Evolutionary conservation across 768 basidiomycete genomes (phyloP).

Genomic region (Suillus variegatus): DNA sequence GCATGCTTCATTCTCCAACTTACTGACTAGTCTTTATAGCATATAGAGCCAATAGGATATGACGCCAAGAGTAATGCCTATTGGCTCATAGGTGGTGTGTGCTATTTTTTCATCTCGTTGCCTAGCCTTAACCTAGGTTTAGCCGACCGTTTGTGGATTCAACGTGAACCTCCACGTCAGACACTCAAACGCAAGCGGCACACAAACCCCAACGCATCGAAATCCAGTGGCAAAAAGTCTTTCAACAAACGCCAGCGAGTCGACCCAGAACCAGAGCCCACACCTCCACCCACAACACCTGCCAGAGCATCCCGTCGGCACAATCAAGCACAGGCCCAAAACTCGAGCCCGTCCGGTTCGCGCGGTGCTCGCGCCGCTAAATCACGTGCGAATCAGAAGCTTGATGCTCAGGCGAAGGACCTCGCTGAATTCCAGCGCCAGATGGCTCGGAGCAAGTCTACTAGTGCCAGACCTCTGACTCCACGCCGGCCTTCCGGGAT

Average conservation of each 20-base stretch:
- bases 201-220: slow-evolving; percentile 30
- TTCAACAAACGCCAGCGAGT: slow-evolving; percentile 29
- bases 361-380: slow-evolving; percentile 67
- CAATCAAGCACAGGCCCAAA: slow-evolving; percentile 8
- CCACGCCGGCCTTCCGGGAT: slow-evolving; percentile 50
- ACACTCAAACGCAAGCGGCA: slow-evolving; percentile 45
- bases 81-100: slow-evolving; percentile 81
- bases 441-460: slow-evolving; percentile 19
- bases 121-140: slow-evolving; percentile 5
- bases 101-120: not conserved
- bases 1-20: not conserved
- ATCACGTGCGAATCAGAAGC: slow-evolving; percentile 65
- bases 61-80: slow-evolving; percentile 79
- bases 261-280: slow-evolving; percentile 6
- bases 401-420: slow-evolving; percentile 69
- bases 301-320: slow-evolving; percentile 18
- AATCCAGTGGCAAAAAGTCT: slow-evolving; percentile 21
- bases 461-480: slow-evolving; percentile 16
- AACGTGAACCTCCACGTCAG: slow-evolving; percentile 62
- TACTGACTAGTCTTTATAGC: slow-evolving; percentile 43
- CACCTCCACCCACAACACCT: slow-evolving; percentile 11
- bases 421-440: slow-evolving; percentile 63
- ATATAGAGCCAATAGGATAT: slow-evolving; percentile 84
- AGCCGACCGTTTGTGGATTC: slow-evolving; percentile 88
- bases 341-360: slow-evolving; percentile 28